These are phyloP conservation scores for Kwoniella mangroviensis DNA, from an alignment of 768 basidiomycete genomes.

Conservation along the genomic window DNA sequence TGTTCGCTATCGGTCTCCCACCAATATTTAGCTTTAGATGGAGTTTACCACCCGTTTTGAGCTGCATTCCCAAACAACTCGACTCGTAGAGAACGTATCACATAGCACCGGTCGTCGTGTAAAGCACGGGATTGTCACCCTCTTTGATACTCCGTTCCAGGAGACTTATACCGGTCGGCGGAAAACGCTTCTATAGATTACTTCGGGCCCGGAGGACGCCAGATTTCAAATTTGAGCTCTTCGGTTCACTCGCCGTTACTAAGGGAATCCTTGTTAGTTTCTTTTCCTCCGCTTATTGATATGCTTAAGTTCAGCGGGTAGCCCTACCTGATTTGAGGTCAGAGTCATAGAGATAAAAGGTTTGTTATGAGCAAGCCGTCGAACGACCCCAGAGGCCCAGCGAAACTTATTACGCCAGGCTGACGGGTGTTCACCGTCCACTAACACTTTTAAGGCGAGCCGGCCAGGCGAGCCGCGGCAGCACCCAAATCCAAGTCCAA, in stretches of 20 bases:
- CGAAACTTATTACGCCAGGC: slow-evolving; percentile 64
- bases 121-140: slow-evolving; percentile 63
- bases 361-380: slow-evolving; percentile 48
- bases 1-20: slow-evolving; percentile 82
- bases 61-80: slow-evolving; percentile 86
- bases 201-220: slow-evolving; percentile 68
- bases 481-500: slow-evolving; percentile 45
- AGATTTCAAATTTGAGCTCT: slow-evolving; percentile 83
- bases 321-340: slow-evolving; percentile 82
- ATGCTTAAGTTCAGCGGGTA: slow-evolving; percentile 87
- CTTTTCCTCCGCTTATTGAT: slow-evolving; percentile 90
- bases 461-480: slow-evolving; percentile 34
- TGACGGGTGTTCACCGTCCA: slow-evolving; percentile 38
- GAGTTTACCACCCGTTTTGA: slow-evolving; percentile 81
- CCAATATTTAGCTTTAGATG: slow-evolving; percentile 84
- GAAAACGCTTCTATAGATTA: slow-evolving; percentile 79
- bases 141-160: slow-evolving; percentile 74
- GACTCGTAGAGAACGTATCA: slow-evolving; percentile 78
- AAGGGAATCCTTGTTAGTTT: slow-evolving; percentile 88
- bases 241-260: slow-evolving; percentile 86
- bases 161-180: slow-evolving; percentile 75
- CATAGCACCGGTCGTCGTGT: slow-evolving; percentile 68
- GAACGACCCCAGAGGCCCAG: slow-evolving; percentile 22
- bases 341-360: slow-evolving; percentile 43
- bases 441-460: slow-evolving; percentile 63